Percentiles rank a stretch among this genome's conserved stretches.
Conservation (phyloP, 352 stramenopile species). For the Phytophthora idaei region DNA sequence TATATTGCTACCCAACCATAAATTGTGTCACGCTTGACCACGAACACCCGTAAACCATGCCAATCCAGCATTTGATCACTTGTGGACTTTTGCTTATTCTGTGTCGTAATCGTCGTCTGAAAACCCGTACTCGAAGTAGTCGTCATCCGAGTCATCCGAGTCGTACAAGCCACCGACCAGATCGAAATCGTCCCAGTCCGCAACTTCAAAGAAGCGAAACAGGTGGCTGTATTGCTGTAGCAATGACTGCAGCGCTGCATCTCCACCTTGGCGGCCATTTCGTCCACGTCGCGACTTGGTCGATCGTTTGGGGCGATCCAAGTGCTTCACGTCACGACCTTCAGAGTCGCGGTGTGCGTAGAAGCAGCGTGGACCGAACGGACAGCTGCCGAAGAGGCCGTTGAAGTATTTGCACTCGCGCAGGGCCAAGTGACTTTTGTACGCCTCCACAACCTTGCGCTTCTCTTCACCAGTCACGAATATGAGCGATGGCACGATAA, state of each 20-base stretch:
- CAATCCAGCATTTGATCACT: background rate
- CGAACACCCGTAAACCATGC: background rate
- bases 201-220: conserved; percentile 69
- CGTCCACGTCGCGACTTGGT: conserved; percentile 32
- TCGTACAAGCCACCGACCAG: conserved; percentile 30
- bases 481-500: conserved; percentile 79
- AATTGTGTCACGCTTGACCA: conserved; percentile 7
- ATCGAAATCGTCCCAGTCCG: conserved; percentile 59
- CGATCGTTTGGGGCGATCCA: conserved; percentile 56
- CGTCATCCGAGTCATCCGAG: conserved; percentile 36
- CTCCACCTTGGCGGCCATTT: conserved; percentile 17
- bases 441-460: conserved; percentile 56
- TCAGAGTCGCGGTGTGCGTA: conserved; percentile 70
- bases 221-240: conserved; percentile 68
- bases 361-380: conserved; percentile 77
- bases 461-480: conserved; percentile 76
- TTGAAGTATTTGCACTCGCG: conserved; percentile 87
- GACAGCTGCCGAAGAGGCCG: conserved; percentile 66
- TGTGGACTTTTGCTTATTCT: conserved; percentile 20
- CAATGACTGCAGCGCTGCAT: conserved; percentile 50
- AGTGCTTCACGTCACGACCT: conserved; percentile 68
- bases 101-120: conserved; percentile 38
- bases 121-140: conserved; percentile 32
- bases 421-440: conserved; percentile 77
- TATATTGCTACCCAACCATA: conserved; percentile 27